Percentiles rank a stretch among this genome's conserved stretches.
Evolutionary conservation across 139 green algal genomes (phyloP).

Genomic region (Coccomyxa sp.): DNA sequence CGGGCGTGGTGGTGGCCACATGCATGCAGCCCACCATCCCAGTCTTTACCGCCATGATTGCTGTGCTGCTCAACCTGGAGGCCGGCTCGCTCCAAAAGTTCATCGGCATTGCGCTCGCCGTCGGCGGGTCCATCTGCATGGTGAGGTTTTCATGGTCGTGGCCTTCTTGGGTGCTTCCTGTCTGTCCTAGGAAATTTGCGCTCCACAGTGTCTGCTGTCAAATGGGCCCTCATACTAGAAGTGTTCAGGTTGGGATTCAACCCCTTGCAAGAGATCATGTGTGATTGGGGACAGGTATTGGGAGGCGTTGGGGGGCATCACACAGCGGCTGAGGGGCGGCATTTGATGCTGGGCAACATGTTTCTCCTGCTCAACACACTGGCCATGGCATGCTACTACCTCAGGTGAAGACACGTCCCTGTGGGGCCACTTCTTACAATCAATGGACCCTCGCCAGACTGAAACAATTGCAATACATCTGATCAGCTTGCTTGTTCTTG

Average conservation of each 20-base stretch:
- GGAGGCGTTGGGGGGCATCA: constrained; percentile 12
- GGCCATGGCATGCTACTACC: constrained; percentile 38
- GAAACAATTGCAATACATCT: too few relatives aligned
- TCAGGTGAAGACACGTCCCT: neutral
- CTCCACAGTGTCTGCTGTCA: neutral
- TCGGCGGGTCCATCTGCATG: constrained; percentile 52
- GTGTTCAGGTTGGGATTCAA: neutral
- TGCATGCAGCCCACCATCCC: constrained; percentile 75
- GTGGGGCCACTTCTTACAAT: neutral
- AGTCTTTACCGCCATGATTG: constrained; percentile 56
- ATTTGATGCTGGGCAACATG: constrained; percentile 44
- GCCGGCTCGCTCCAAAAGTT: constrained; percentile 56
- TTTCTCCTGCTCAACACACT: constrained; percentile 56
- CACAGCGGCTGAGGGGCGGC: constrained; percentile 8
- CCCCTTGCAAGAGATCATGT: too few relatives aligned
- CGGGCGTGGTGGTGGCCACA: constrained; percentile 59
- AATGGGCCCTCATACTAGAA: neutral
- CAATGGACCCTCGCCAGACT: too few relatives aligned
- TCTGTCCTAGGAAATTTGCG: neutral
- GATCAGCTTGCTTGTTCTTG: too few relatives aligned
- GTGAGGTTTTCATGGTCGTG: constrained; percentile 14
- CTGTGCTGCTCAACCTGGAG: constrained; percentile 41
- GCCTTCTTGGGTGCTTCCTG: neutral
- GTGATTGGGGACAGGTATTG: constrained; percentile 13
- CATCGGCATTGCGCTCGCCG: constrained; percentile 42